Evolutionary conservation across 1,284 basidiomycete species (phyloP).

Genomic region (Naganishia albida): DNA sequence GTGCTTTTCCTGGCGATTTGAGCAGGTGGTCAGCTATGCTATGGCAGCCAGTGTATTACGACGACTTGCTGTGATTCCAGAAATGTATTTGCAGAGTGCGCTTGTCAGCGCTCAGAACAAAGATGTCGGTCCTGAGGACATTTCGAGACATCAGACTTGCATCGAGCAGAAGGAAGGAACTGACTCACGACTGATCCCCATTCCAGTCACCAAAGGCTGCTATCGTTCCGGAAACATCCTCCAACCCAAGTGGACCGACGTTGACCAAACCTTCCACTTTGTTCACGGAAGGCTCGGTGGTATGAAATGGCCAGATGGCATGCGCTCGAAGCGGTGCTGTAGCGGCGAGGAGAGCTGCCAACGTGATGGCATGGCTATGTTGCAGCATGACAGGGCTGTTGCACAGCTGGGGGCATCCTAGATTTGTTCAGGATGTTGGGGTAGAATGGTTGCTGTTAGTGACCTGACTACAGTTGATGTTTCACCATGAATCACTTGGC

Average conservation of each 20-base stretch:
- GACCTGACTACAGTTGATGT: not conserved
- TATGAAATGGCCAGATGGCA: conserved; percentile 29
- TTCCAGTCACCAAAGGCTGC: conserved; percentile 93
- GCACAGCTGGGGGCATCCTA: not conserved
- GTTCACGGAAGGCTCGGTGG: conserved; percentile 33
- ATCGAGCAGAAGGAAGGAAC: conserved; percentile 12
- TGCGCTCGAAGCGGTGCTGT: not conserved
- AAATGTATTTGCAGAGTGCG: conserved; percentile 71
- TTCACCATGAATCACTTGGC: conserved; percentile 19
- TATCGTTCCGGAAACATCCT: conserved; percentile 65
- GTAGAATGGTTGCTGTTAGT: too few relatives aligned
- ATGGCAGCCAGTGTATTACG: not conserved
- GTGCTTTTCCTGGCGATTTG: conserved; percentile 59
- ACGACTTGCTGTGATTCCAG: conserved; percentile 76
- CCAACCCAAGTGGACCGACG: conserved; percentile 78
- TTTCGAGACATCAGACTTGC: conserved; percentile 9
- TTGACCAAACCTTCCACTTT: conserved; percentile 79
- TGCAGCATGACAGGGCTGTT: not conserved
- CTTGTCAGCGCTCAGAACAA: conserved; percentile 72
- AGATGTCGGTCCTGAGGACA: conserved; percentile 69
- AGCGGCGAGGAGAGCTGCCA: not conserved
- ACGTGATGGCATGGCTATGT: not conserved
- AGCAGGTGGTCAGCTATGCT: conserved; percentile 5
- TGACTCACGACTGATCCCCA: conserved; percentile 85
- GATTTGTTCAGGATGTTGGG: too few relatives aligned